Percentiles rank a stretch among this genome's conserved stretches.
Evolutionary conservation across 1,139 yeast genomes (phyloP).

Genomic region (Wickerhamomyces sp.): DNA sequence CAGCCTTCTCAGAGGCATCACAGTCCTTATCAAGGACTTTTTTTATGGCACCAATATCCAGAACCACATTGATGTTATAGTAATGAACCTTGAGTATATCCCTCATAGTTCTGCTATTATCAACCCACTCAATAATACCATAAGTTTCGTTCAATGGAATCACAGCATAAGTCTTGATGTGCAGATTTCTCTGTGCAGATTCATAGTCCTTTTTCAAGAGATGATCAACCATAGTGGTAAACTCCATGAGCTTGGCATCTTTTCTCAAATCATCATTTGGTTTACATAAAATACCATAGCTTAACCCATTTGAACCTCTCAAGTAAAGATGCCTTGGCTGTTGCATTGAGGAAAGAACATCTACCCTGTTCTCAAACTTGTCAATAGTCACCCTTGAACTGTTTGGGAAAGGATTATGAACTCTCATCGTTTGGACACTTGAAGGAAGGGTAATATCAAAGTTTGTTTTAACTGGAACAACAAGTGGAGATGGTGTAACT

Average conservation of each 20-base stretch:
- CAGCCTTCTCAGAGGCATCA: conserved; percentile 25
- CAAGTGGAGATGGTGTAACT: conserved; percentile 58
- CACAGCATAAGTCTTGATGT: conserved; percentile 81
- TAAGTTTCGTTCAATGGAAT: conserved; percentile 80
- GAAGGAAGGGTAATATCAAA: conserved; percentile 65
- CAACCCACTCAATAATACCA: conserved; percentile 94
- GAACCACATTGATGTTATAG: conserved; percentile 32
- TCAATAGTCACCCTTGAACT: conserved; percentile 48
- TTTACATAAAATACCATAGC: conserved; percentile 76
- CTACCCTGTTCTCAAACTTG: conserved; percentile 57
- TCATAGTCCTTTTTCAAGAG: conserved; percentile 62
- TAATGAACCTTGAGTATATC: conserved; percentile 50
- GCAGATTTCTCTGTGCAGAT: conserved; percentile 65
- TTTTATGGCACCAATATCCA: conserved; percentile 20
- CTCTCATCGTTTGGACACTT: conserved; percentile 37
- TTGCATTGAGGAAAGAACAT: conserved; percentile 76
- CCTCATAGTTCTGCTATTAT: conserved; percentile 76
- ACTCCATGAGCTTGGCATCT: conserved; percentile 92
- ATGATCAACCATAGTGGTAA: conserved; percentile 82
- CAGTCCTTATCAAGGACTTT: conserved; percentile 20
- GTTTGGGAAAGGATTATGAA: conserved; percentile 50
- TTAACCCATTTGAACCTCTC: conserved; percentile 70
- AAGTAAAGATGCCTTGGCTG: conserved; percentile 77
- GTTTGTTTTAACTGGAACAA: conserved; percentile 75
- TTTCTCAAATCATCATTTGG: conserved; percentile 88